Evolutionary conservation across 1,139 yeast genomes (phyloP), one percentile per base, ranked within the genome.

Genomic region (Nakaseomyces uthaithaninus): DNA sequence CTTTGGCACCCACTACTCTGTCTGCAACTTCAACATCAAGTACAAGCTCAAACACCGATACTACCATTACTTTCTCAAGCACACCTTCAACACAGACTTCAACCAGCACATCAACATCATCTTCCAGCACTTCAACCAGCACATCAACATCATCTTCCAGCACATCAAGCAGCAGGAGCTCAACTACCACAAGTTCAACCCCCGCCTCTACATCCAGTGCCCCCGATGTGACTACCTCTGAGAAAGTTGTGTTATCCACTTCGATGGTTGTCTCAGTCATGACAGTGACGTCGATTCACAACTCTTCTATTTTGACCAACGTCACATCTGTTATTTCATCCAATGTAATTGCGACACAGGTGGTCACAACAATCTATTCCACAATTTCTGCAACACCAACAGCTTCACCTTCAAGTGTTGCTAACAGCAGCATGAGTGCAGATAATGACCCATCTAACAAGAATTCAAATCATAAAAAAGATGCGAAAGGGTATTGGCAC

Each of bases 401-500:
- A 1, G 17, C 26, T 4, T 36, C 44, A 1, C 36, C 43, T 11
- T 37, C 34, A n/a, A 17, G 23, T 36, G 39, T 18, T 36, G 12
- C 43, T 3, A 17, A 33, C 42, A 17, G 25, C 23, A 23, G 16
- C 27, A 6, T 36, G 33, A 16, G 17, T 16, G 31, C 20, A 18
- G 35, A 24, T 26, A 27, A 14, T 35, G 37, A 28, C 25, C 10
- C 33, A 36, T 9, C 33, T 17, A 12, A 31, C 36, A 11, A 38
- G 38, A 16, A 16, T 39, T n/a, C 24, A 41, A 12, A 42, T 3
- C 24, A 33, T 22, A 12, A 33, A 16, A 37, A 37, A 22, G 19
- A 24, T 22, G n/a, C 34, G 6, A 42, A 38, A 5, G 50, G 60
- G 1, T 65, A 60, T 43, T 65, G 67, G 57, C 44, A 52, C 14